Evolutionary conservation across 768 basidiomycete species (phyloP), one percentile per base, ranked within the genome.

Genomic region (Leccinum uliginosum): DNA sequence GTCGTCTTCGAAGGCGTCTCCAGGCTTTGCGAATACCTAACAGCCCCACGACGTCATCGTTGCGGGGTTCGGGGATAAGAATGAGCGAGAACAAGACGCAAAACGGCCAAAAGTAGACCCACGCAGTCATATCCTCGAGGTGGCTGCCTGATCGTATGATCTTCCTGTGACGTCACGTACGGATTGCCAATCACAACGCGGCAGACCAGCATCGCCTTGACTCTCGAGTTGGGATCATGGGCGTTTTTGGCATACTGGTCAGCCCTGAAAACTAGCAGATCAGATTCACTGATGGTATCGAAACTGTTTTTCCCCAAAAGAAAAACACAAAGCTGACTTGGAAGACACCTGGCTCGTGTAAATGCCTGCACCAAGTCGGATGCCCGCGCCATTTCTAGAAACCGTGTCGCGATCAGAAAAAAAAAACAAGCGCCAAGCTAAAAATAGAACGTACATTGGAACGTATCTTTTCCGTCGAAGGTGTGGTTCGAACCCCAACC

Each of bases 321-420:
- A 50, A 21, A 46, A 30, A 24, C 43, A 34, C 3, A 3, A 24
- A 44, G 15, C 58, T 53, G 0, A 70, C 67, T 68, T 70, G 38
- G 66, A 65, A 29, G 68, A 65, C 1, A 59, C 23, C 7, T 40
- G 43, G 14, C 54, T 67, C 3, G 67, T 63, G 27, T 68, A 70
- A 21, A 68, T 59, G 23, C 67, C 67, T 11, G 65, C 65, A 1
- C 68, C 68, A 3, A 68, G 62, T 46, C 67, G 59, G 8, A 67
- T 60, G 3, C 67, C 67, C 9, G 4, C 1, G 2, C 48, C 58
- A n/a, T 56, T n/a, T 35, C 65, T 67, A 27, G 23, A 27, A 29
- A 35, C 34, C 3, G 2, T 12, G 6, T 19, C 8, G 3, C 6
- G 0, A 46, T 65, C 56, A 65, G 65, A 55, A 59, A 44, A 34